Evolutionary conservation across 2,329 filamentous ascomycete species (phyloP), one percentile per base, ranked within the genome.

Genomic region (Passalora sequoiae): DNA sequence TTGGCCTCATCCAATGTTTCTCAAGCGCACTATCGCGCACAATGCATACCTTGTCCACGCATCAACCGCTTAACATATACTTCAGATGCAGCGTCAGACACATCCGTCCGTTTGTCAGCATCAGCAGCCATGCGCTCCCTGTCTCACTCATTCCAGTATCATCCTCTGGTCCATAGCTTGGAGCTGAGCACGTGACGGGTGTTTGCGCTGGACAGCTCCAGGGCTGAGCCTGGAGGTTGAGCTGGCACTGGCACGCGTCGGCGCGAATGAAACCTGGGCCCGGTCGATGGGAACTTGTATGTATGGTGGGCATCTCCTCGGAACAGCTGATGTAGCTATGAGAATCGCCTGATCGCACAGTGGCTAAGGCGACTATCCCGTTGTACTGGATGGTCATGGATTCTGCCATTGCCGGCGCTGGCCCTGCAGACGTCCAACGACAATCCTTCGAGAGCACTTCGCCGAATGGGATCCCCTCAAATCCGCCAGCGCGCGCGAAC

Each of bases 401-500:
- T 17, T 30, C 27, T 28, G 46, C 35, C 38, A 40, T 36, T 13
- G 29, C 46, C 43, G 43, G 43, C 20, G 39, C 45, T 38, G 41
- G 32, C 7, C 24, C 31, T 39, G 38, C 46, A 43, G 43, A 39
- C 30, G 38, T 39, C 46, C 30, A 36, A 24, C 38, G 37, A 17
- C 38, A 40, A 17, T 41, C 31, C 15, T 29, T 16, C 29, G 22
- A 29, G 17, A 41, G 9, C 29, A 13, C 29, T 9, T 29, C 25
- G 13, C 9, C 37, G 16, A 42, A 42, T 28, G 33, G 38, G 10
- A 39, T 17, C 27, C 29, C 38, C 29, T 39, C 42, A 41, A 29
- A 21, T 13, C 20, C 28, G 38, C 30, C 20, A 15, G 25, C 33
- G 20, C 9, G 33, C 33, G 15, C 19, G 19, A 20, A 6, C 32